A percentile compares a stretch with the other conserved stretches of the same genome.
phyloP scores from a whole-genome alignment of 441 rosid species.

The Pelargonium citronellum region DNA sequence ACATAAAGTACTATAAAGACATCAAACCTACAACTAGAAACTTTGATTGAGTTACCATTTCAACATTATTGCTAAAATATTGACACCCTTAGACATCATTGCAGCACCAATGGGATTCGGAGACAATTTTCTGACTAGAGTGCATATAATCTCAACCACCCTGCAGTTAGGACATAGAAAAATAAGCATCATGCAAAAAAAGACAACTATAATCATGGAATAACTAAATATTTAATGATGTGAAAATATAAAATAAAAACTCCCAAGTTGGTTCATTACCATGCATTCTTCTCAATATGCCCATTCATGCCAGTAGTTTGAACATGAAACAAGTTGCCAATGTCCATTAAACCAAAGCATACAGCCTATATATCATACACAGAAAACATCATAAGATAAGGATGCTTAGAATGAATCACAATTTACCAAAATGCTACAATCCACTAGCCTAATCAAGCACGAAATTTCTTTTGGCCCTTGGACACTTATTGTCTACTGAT shows the following conservation, averaged over 20 bases:
- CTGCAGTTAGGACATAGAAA: conserved; percentile 36
- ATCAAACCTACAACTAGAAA: conserved; percentile 11
- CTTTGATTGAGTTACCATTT: conserved; percentile 48
- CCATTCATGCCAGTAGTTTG: conserved; percentile 36
- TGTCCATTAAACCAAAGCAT: conserved; percentile 64
- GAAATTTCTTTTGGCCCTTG: conserved; percentile 8
- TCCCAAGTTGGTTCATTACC: conserved; percentile 40
- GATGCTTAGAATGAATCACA: conserved; percentile 16
- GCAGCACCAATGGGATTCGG: conserved; percentile 55
- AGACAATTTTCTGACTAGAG: conserved; percentile 51
- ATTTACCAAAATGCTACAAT: neutral
- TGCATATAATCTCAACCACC: conserved; percentile 71
- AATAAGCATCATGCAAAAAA: conserved; percentile 15
- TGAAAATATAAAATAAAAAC: conserved; percentile 13
- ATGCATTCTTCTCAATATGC: conserved; percentile 50
- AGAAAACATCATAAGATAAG: conserved; percentile 19
- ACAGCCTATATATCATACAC: conserved; percentile 46
- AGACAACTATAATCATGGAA: conserved; percentile 4
- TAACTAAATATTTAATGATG: neutral
- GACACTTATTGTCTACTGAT: neutral
- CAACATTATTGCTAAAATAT: conserved; percentile 68
- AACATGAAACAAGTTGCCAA: conserved; percentile 44
- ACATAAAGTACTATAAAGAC: neutral
- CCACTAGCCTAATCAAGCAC: neutral
- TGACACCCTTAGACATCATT: conserved; percentile 63